Evolutionary conservation across 306 rosid species (phyloP).

Genomic region (Rubus idaeus): DNA sequence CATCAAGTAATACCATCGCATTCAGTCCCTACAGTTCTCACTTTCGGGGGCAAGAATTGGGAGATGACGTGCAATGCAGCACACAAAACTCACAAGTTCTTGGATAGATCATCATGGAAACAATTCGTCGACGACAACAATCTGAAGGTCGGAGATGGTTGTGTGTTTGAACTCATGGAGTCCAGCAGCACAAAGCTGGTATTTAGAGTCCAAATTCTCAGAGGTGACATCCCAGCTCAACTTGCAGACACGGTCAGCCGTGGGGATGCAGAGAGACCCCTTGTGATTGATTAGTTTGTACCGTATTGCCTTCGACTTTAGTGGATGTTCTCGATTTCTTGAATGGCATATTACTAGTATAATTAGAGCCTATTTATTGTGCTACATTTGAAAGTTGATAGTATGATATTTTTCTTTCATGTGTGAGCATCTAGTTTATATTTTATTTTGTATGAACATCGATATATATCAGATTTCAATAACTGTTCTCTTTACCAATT

Average conservation of each 20-base stretch:
- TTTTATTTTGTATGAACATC: no score
- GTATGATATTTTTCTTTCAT: not conserved
- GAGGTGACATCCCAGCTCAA: constrained; percentile 56
- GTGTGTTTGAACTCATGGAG: constrained; percentile 55
- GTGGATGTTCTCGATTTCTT: not conserved
- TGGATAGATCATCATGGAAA: constrained; percentile 37
- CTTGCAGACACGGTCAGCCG: constrained; percentile 23
- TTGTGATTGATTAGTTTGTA: constrained; percentile 14
- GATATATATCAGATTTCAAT: no score
- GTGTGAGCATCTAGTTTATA: not conserved
- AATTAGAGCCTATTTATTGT: not conserved
- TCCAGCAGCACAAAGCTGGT: constrained; percentile 25
- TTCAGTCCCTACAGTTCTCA: constrained; percentile 34
- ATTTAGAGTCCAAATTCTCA: constrained; percentile 60
- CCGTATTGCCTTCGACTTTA: not conserved
- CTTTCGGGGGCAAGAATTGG: constrained; percentile 42
- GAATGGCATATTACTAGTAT: constrained; percentile 10
- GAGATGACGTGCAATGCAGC: constrained; percentile 29
- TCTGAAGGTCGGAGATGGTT: constrained; percentile 58
- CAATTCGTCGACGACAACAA: constrained; percentile 40
- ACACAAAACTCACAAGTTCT: not conserved
- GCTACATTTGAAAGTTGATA: not conserved
- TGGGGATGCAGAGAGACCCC: constrained; percentile 24
- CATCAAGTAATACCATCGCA: constrained; percentile 28
- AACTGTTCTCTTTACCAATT: no score